Conservation (phyloP, 176 grass and related monocot species). For the Musa beccarii region DNA sequence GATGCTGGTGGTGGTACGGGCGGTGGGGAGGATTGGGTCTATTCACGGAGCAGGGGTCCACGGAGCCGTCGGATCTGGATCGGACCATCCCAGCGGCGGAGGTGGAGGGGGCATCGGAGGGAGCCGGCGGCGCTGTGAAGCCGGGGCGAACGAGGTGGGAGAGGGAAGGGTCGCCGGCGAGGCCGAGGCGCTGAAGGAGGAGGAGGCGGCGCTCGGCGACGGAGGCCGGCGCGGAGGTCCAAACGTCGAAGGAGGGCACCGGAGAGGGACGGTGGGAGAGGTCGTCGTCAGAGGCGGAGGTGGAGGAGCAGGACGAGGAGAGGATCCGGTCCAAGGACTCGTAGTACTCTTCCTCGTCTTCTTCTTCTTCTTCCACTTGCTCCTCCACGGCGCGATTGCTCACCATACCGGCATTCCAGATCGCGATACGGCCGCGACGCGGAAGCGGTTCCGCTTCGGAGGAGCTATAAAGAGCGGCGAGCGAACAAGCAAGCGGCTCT, state of each 20-base stretch:
- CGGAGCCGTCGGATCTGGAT: constrained; percentile 54
- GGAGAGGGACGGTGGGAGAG: constrained; percentile 7
- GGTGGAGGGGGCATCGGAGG: background rate
- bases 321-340: constrained; percentile 6
- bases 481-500: too few relatives aligned
- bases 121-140: background rate
- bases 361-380: too few relatives aligned
- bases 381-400: background rate
- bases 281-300: background rate
- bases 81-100: constrained; percentile 15
- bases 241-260: constrained; percentile 41
- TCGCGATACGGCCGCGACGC: too few relatives aligned
- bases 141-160: constrained; percentile 28
- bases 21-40: constrained; percentile 8
- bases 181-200: constrained; percentile 61
- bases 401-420: constrained; percentile 40
- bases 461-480: too few relatives aligned
- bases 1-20: background rate
- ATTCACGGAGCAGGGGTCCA: constrained; percentile 27
- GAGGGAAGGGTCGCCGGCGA: constrained; percentile 41
- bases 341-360: background rate
- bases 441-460: too few relatives aligned
- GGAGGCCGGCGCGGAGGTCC: constrained; percentile 89
- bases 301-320: constrained; percentile 11
- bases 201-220: constrained; percentile 62